Evolutionary conservation across 192 early-diverging fungal genomes (phyloP).

Genomic region (Thamnidium elegans): DNA sequence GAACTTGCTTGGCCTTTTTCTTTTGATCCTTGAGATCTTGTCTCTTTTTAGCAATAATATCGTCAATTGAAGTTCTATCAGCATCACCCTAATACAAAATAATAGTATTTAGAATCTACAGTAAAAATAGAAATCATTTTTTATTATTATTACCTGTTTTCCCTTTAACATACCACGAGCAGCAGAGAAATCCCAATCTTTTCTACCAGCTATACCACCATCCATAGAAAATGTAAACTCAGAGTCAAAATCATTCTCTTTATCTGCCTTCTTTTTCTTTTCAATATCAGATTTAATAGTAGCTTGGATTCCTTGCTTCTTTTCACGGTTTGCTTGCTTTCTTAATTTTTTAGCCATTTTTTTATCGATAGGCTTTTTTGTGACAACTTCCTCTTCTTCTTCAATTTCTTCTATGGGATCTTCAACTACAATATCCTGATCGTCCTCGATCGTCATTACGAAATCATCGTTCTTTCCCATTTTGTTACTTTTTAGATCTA

Average conservation of each 20-base stretch:
- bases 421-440: conserved; percentile 54
- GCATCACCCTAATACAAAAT: not conserved
- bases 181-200: conserved; percentile 78
- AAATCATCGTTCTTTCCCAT: conserved; percentile 44
- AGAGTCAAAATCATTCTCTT: conserved; percentile 55
- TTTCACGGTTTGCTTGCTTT: too few relatives aligned
- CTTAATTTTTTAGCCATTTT: too few relatives aligned
- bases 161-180: conserved; percentile 72
- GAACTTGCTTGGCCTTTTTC: conserved; percentile 31
- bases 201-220: conserved; percentile 56
- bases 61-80: conserved; percentile 32
- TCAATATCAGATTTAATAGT: not conserved
- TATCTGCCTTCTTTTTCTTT: conserved; percentile 26
- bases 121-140: not conserved
- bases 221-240: conserved; percentile 80
- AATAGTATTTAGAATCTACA: conserved; percentile 2
- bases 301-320: too few relatives aligned
- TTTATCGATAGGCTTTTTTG: not conserved
- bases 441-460: conserved; percentile 73
- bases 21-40: conserved; percentile 18
- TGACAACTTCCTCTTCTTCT: conserved; percentile 15
- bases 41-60: conserved; percentile 44
- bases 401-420: conserved; percentile 23
- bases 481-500: conserved; percentile 13
- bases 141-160: conserved; percentile 42